A percentile compares a stretch with the other conserved stretches of the same genome.
Conservation (phyloP, 1,284 basidiomycete species). For the Tylopilus orsonianus region DNA sequence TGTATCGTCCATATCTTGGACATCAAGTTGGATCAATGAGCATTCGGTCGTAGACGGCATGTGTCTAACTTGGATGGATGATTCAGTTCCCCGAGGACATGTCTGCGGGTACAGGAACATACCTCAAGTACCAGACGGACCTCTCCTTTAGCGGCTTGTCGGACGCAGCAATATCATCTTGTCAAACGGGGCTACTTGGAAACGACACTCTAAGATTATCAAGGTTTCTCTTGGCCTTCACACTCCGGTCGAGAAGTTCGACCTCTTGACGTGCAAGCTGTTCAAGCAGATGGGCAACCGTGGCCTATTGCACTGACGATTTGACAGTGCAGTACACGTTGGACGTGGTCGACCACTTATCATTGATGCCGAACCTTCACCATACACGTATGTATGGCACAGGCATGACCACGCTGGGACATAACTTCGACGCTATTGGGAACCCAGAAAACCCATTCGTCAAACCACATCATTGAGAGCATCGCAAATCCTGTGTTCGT, state of each 20-base stretch:
- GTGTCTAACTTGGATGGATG: neutral
- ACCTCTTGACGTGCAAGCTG: slow-evolving; percentile 1
- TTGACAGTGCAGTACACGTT: slow-evolving; percentile 3
- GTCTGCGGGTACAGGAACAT: neutral
- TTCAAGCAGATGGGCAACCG: slow-evolving; percentile 7
- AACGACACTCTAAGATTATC: slow-evolving; percentile 4
- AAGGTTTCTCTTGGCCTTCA: neutral
- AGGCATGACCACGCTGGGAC: neutral
- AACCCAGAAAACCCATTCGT: neutral
- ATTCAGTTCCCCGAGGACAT: slow-evolving; percentile 1
- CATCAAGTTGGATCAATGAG: neutral
- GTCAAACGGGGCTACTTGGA: slow-evolving; percentile 2
- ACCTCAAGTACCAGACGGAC: neutral
- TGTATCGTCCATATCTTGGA: slow-evolving; percentile 8
- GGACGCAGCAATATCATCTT: neutral
- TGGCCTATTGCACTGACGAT: slow-evolving; percentile 3
- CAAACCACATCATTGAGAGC: neutral
- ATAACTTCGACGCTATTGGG: slow-evolving; percentile 1
- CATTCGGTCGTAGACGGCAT: neutral
- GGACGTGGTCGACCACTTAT: neutral
- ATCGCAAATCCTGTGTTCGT: slow-evolving; percentile 2
- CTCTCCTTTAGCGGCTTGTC: neutral
- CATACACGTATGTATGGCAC: neutral
- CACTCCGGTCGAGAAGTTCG: slow-evolving; percentile 5
- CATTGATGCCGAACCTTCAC: too few species aligned